Conservation (phyloP, 495 filamentous ascomycete genomes). For the Penicillium pancosmium region DNA sequence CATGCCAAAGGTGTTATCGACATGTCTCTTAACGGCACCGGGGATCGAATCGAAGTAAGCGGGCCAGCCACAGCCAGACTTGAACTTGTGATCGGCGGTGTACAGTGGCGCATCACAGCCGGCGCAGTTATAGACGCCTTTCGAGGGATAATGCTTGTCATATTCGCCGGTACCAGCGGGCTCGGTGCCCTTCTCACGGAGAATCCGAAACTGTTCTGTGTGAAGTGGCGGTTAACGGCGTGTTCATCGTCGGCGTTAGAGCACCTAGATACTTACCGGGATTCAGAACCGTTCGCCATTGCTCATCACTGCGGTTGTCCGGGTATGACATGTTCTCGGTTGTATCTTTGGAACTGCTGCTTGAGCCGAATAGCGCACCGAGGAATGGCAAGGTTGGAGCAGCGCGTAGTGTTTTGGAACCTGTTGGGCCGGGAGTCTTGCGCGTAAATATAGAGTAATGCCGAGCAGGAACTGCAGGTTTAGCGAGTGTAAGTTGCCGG, state of each 20-base stretch:
- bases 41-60: slow-evolving; percentile 95
- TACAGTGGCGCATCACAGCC: slow-evolving; percentile 89
- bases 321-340: slow-evolving; percentile 73
- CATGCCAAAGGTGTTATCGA: slow-evolving; percentile 81
- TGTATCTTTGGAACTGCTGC: slow-evolving; percentile 36
- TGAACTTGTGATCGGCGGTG: slow-evolving; percentile 89
- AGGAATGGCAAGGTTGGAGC: slow-evolving; percentile 79
- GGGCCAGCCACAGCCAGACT: slow-evolving; percentile 95
- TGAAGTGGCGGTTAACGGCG: slow-evolving; percentile 11
- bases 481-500: slow-evolving; percentile 16
- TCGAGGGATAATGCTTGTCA: slow-evolving; percentile 76
- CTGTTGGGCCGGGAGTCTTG: slow-evolving; percentile 35
- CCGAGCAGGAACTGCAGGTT: slow-evolving; percentile 32
- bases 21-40: slow-evolving; percentile 80
- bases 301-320: slow-evolving; percentile 73
- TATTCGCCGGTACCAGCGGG: slow-evolving; percentile 76
- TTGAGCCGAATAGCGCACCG: slow-evolving; percentile 74
- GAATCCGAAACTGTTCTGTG: slow-evolving; percentile 88
- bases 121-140: slow-evolving; percentile 82
- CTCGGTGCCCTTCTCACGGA: slow-evolving; percentile 92
- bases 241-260: neutral
- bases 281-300: slow-evolving; percentile 85
- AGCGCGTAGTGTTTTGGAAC: slow-evolving; percentile 50
- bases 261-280: slow-evolving; percentile 55
- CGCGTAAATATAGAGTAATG: slow-evolving; percentile 25